Evolutionary conservation across 176 grass and related monocot genomes (phyloP).

Genomic region (Poa pratensis): DNA sequence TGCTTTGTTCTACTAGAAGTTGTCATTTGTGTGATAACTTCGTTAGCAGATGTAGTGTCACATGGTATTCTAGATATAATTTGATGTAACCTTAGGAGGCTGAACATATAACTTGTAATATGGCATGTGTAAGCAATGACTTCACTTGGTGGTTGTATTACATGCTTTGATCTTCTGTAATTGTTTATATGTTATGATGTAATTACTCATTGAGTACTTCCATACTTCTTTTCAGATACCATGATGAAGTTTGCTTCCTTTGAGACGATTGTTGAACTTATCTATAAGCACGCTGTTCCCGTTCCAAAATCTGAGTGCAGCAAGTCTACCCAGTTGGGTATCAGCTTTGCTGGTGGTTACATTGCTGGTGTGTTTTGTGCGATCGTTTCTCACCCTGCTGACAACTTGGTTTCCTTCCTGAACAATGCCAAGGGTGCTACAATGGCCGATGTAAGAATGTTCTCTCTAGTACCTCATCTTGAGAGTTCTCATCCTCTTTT

Average conservation of each 20-base stretch:
- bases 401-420: conserved; percentile 92
- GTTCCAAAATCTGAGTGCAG: conserved; percentile 79
- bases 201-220: conserved; percentile 6
- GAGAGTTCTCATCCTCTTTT: not conserved
- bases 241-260: conserved; percentile 99
- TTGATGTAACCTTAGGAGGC: not conserved
- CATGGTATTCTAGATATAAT: not conserved
- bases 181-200: not conserved
- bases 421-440: conserved; percentile 98
- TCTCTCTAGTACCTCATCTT: not conserved
- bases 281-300: conserved; percentile 86
- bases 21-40: not conserved
- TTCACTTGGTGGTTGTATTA: conserved; percentile 1
- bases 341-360: conserved; percentile 88
- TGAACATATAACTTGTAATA: not conserved
- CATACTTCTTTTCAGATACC: conserved; percentile 65
- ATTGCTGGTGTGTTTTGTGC: conserved; percentile 94
- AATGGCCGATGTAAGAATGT: conserved; percentile 75
- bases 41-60: conserved; percentile 9
- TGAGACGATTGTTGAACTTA: conserved; percentile 79
- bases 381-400: conserved; percentile 89
- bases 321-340: conserved; percentile 72
- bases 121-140: not conserved
- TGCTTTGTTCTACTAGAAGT: not conserved
- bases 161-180: conserved; percentile 31